phyloP scores from a whole-genome alignment of 192 early-diverging fungal genomes.

The Phlyctochytrium arcticum region DNA sequence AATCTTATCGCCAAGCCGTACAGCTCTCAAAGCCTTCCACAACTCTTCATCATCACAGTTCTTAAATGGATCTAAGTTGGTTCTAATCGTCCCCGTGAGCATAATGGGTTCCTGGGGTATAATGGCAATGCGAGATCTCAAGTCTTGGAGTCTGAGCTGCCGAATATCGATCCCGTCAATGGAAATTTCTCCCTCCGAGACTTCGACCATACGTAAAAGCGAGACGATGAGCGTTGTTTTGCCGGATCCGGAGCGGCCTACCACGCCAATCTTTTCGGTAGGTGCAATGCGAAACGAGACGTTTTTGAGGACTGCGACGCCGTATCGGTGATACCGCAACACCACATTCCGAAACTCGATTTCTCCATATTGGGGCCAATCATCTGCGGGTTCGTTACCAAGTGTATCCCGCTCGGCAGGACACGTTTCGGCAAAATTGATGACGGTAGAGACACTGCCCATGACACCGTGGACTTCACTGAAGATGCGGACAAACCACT shows the following conservation, averaged over 20 bases:
- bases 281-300: conserved; percentile 29
- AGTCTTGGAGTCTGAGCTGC: conserved; percentile 50
- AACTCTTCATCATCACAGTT: conserved; percentile 56
- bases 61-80: conserved; percentile 80
- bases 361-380: conserved; percentile 46
- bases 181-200: conserved; percentile 33
- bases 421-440: conserved; percentile 45
- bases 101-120: conserved; percentile 76
- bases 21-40: conserved; percentile 53
- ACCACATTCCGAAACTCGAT: conserved; percentile 37
- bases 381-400: conserved; percentile 23
- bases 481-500: conserved; percentile 56
- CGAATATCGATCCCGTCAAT: conserved; percentile 57
- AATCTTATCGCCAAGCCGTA: conserved; percentile 44
- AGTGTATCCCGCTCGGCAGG: conserved; percentile 25
- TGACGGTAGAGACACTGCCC: conserved; percentile 53
- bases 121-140: conserved; percentile 66
- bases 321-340: conserved; percentile 29
- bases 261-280: conserved; percentile 42
- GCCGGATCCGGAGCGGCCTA: conserved; percentile 48
- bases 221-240: conserved; percentile 18
- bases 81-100: conserved; percentile 69
- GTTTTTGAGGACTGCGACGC: conserved; percentile 26
- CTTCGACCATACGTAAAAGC: conserved; percentile 57
- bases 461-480: conserved; percentile 59